Conservation (phyloP, 352 stramenopile species). For the Globisporangium paddicum region DNA sequence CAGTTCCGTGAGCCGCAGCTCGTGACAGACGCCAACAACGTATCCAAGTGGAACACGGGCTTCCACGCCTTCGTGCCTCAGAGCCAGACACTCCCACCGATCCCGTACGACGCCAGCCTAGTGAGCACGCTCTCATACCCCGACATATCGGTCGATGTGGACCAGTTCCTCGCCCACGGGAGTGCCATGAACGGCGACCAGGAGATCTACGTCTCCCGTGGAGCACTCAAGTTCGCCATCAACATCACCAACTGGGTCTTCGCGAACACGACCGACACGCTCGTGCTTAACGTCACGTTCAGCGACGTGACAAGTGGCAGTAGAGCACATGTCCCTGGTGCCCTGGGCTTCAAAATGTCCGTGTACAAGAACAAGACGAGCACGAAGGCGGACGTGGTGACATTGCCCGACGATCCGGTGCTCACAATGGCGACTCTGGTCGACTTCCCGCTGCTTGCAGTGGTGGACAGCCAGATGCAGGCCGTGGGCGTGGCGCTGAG, state of each 20-base stretch:
- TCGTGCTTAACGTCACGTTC: constrained; percentile 19
- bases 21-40: not conserved
- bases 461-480: constrained; percentile 10
- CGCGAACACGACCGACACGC: constrained; percentile 1
- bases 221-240: constrained; percentile 22
- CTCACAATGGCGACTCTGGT: constrained; percentile 13
- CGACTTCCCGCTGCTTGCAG: constrained; percentile 16
- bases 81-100: constrained; percentile 10
- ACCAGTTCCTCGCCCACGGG: constrained; percentile 15
- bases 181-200: constrained; percentile 6
- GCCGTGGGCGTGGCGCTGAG: constrained; percentile 2
- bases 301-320: constrained; percentile 1
- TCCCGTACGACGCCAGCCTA: constrained; percentile 7
- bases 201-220: constrained; percentile 8
- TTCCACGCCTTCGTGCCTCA: constrained; percentile 14
- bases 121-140: not conserved
- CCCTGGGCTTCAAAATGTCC: not conserved
- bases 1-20: constrained; percentile 8
- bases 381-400: constrained; percentile 2
- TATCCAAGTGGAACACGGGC: constrained; percentile 3
- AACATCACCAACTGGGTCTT: constrained; percentile 20
- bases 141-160: constrained; percentile 13
- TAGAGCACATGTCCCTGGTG: not conserved
- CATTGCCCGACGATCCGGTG: constrained; percentile 14
- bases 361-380: not conserved